Conservation (phyloP, 2,329 filamentous ascomycete species). For the Cadophora luteo-olivacea region DNA sequence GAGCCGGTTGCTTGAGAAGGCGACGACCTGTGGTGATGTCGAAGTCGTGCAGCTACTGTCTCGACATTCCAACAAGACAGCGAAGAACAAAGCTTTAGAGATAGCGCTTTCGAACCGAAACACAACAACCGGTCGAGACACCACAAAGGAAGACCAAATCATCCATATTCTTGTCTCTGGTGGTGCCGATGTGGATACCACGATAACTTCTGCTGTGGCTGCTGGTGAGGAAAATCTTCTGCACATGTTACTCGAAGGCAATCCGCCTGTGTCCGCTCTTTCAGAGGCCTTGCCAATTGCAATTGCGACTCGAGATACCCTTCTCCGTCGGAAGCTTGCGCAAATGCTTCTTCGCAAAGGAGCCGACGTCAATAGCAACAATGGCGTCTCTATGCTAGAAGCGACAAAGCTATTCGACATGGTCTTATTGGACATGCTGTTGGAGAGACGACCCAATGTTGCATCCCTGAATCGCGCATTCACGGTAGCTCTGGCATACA, state of each 20-base stretch:
- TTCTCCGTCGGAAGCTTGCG: conserved; percentile 20
- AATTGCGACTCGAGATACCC: conserved; percentile 17
- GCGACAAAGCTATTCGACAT: conserved; percentile 29
- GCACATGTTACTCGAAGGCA: conserved; percentile 27
- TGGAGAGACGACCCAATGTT: conserved; percentile 23
- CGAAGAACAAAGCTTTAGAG: conserved; percentile 21
- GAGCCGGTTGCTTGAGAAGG: conserved; percentile 27
- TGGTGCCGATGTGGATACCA: conserved; percentile 27
- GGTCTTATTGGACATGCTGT: conserved; percentile 24
- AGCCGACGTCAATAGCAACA: conserved; percentile 26
- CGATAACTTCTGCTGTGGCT: conserved; percentile 24
- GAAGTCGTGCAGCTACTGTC: conserved; percentile 28
- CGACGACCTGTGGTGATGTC: conserved; percentile 23
- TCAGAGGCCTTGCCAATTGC: conserved; percentile 28
- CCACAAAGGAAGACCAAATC: conserved; percentile 27
- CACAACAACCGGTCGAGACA: conserved; percentile 11
- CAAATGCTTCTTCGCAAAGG: conserved; percentile 29
- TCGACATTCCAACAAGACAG: conserved; percentile 19
- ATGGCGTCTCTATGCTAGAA: conserved; percentile 26
- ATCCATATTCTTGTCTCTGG: conserved; percentile 27
- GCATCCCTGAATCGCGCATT: conserved; percentile 29
- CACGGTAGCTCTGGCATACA: conserved; percentile 18
- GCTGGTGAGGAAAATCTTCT: conserved; percentile 28
- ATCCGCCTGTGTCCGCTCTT: conserved; percentile 18
- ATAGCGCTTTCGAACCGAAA: conserved; percentile 25